These are phyloP conservation scores for Porodaedalea pini DNA, from an alignment of 1,284 basidiomycete species.

Conservation along the genomic window DNA sequence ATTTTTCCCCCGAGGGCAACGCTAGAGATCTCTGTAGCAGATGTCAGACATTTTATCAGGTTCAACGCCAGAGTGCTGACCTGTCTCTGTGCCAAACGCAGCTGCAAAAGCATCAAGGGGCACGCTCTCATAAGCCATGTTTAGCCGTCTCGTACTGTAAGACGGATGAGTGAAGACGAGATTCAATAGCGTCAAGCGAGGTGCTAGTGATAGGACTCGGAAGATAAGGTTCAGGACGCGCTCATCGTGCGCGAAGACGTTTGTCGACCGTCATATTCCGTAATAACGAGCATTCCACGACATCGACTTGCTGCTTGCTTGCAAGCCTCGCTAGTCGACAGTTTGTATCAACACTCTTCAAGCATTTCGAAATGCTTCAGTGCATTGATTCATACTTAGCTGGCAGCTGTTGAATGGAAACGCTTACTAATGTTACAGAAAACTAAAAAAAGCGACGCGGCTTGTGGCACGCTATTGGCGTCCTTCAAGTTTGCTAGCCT, in stretches of 20 bases:
- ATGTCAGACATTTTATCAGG: neutral
- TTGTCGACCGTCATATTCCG: neutral
- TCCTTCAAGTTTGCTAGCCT: too few relatives aligned
- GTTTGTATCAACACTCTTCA: too few relatives aligned
- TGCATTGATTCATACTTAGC: too few relatives aligned
- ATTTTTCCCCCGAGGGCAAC: constrained; percentile 79
- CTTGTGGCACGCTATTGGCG: too few relatives aligned
- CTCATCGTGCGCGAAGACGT: neutral
- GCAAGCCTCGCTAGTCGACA: too few relatives aligned
- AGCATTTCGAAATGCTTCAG: too few relatives aligned
- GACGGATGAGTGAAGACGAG: neutral
- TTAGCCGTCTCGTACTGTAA: neutral
- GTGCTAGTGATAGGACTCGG: neutral
- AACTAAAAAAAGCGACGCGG: too few relatives aligned
- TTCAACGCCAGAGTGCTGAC: neutral
- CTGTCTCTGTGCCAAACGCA: constrained; percentile 19
- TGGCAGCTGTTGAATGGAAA: too few relatives aligned
- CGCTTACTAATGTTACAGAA: too few relatives aligned
- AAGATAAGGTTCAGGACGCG: neutral
- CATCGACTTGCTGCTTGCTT: neutral
- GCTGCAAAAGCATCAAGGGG: constrained; percentile 10
- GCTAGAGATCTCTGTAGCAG: constrained; percentile 78
- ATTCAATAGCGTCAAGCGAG: neutral
- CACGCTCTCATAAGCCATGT: constrained; percentile 12
- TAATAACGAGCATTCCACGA: too few relatives aligned